These are phyloP conservation scores for Suillus subluteus DNA, from an alignment of 768 basidiomycete species.

Conservation along the genomic window DNA sequence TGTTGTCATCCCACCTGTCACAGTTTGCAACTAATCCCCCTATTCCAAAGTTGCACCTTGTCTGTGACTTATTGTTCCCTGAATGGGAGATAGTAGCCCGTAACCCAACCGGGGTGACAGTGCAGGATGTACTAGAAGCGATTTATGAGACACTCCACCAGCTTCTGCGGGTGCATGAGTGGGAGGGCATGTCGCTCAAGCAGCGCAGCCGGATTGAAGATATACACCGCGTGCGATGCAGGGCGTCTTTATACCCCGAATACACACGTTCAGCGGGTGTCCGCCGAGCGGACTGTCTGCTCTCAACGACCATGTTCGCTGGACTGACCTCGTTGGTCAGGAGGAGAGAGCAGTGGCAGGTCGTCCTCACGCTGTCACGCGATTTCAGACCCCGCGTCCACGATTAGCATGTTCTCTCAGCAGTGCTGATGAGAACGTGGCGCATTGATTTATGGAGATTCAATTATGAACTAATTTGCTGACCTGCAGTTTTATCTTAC, in stretches of 20 bases:
- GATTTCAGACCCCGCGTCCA: constrained; percentile 23
- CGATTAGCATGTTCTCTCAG: constrained; percentile 10
- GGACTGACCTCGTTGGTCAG: constrained; percentile 49
- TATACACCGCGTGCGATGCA: constrained; percentile 52
- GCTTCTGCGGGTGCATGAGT: constrained; percentile 46
- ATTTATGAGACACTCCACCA: constrained; percentile 43
- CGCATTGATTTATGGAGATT: constrained; percentile 8
- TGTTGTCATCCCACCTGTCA: constrained; percentile 33
- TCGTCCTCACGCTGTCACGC: constrained; percentile 49
- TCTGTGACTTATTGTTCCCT: constrained; percentile 50
- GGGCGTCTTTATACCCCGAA: constrained; percentile 38
- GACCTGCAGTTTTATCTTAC: neutral
- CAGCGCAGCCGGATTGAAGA: constrained; percentile 46
- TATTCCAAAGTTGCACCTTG: constrained; percentile 40
- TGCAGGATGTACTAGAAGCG: constrained; percentile 53
- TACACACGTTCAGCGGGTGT: constrained; percentile 44
- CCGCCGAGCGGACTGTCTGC: constrained; percentile 51
- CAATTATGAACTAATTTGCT: constrained; percentile 8
- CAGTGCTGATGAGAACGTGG: constrained; percentile 16
- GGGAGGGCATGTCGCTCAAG: constrained; percentile 43
- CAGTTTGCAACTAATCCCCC: constrained; percentile 49
- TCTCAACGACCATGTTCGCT: constrained; percentile 51
- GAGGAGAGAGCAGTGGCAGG: constrained; percentile 41
- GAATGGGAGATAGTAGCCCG: constrained; percentile 45
- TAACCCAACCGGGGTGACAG: constrained; percentile 51